phyloP scores from a whole-genome alignment of 2,329 filamentous ascomycete species.

The Xylaria polymorpha region DNA sequence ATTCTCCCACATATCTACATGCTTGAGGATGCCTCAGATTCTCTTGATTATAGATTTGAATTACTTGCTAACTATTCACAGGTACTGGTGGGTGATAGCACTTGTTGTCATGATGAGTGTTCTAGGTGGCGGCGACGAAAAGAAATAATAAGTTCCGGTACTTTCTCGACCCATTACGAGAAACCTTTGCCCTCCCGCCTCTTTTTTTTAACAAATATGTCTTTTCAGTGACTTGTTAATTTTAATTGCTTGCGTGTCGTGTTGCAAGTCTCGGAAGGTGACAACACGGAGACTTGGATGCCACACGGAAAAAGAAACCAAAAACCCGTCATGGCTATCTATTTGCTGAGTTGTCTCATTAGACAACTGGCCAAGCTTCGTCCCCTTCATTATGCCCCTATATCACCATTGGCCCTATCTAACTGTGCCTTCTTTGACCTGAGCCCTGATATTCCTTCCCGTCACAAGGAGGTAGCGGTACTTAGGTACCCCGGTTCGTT shows the following conservation, averaged over 20 bases:
- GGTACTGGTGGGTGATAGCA: slow-evolving; percentile 75
- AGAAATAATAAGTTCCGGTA: slow-evolving; percentile 58
- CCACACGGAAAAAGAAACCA: neutral
- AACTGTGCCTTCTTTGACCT: neutral
- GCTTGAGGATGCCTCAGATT: neutral
- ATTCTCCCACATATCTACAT: neutral
- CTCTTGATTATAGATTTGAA: neutral
- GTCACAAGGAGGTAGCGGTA: slow-evolving; percentile 3
- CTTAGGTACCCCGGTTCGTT: slow-evolving; percentile 16
- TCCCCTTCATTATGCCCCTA: neutral
- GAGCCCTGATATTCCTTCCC: slow-evolving; percentile 2
- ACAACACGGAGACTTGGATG: slow-evolving; percentile 11
- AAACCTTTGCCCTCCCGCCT: neutral
- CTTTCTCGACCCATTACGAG: slow-evolving; percentile 20
- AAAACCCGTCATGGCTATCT: neutral
- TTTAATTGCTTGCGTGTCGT: slow-evolving; percentile 5
- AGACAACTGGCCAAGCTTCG: neutral
- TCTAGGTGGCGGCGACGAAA: slow-evolving; percentile 62
- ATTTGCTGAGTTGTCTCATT: neutral
- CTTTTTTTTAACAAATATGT: neutral
- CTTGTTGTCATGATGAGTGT: slow-evolving; percentile 65
- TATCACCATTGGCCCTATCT: neutral
- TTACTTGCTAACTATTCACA: slow-evolving; percentile 55
- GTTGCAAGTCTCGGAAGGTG: slow-evolving; percentile 11
- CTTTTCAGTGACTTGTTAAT: slow-evolving; percentile 18